phyloP scores from a whole-genome alignment of 2,329 filamentous ascomycete genomes.

The Curvularia sp. region DNA sequence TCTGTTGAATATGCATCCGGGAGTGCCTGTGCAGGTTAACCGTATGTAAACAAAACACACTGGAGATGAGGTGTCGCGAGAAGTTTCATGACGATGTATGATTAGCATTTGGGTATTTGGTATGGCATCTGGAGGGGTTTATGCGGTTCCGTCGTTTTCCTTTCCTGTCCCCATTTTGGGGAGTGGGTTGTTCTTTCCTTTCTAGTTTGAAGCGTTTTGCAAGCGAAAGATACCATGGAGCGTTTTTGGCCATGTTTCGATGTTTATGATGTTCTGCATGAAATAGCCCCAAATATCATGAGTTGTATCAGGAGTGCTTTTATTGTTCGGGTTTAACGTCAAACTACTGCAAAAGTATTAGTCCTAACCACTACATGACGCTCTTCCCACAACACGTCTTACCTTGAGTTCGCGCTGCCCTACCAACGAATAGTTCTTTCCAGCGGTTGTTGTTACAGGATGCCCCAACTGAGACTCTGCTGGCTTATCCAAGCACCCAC shows the following conservation, averaged over 20 bases:
- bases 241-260: not conserved
- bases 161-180: not conserved
- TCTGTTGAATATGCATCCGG: constrained; percentile 49
- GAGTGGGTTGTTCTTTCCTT: too few species aligned
- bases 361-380: too few species aligned
- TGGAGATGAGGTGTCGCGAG: not conserved
- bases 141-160: not conserved
- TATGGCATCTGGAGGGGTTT: not conserved
- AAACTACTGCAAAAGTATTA: not conserved
- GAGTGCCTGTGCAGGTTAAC: constrained; percentile 42
- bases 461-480: too few species aligned
- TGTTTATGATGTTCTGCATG: not conserved
- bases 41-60: constrained; percentile 8
- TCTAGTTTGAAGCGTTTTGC: not conserved
- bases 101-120: constrained; percentile 5
- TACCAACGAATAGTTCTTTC: too few species aligned
- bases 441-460: too few species aligned
- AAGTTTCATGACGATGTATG: not conserved
- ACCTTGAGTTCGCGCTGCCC: too few species aligned
- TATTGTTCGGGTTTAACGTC: not conserved
- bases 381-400: too few species aligned
- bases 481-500: too few species aligned
- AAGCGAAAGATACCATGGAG: constrained; percentile 12
- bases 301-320: not conserved
- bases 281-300: not conserved